Evolutionary conservation across 2,329 filamentous ascomycete genomes (phyloP).

Genomic region (Trichoderma arundinaceum): DNA sequence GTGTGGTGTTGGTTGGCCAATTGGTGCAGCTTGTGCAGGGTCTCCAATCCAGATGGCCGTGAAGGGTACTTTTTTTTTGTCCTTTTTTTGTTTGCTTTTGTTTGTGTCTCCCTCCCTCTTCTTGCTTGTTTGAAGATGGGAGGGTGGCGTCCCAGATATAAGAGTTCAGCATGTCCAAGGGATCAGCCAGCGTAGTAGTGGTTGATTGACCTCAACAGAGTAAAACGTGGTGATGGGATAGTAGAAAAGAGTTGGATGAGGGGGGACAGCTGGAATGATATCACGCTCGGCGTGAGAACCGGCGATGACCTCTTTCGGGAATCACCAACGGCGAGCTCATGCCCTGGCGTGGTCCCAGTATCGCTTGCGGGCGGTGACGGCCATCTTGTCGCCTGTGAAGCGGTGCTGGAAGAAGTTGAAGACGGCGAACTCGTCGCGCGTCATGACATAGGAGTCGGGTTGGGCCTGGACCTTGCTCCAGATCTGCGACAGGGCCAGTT

Average conservation of each 20-base stretch:
- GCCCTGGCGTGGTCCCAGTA: conserved; percentile 59
- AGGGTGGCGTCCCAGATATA: neutral
- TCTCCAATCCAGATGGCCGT: neutral
- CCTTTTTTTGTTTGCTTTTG: neutral
- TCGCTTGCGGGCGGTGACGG: conserved; percentile 54
- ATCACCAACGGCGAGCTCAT: conserved; percentile 32
- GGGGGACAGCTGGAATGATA: neutral
- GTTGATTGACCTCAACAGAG: neutral
- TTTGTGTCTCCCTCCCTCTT: neutral
- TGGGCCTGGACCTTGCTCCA: conserved; percentile 70
- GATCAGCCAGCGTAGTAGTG: neutral
- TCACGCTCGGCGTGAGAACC: neutral
- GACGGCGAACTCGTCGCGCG: conserved; percentile 77
- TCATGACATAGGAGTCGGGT: conserved; percentile 75
- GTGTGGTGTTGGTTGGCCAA: neutral
- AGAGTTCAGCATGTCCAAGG: neutral
- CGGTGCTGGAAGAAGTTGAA: conserved; percentile 83
- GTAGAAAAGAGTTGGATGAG: neutral
- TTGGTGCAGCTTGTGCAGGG: neutral
- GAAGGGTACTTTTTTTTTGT: neutral
- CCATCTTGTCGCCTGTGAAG: conserved; percentile 60
- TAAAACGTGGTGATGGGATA: conserved; percentile 5
- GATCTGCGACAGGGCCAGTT: conserved; percentile 65
- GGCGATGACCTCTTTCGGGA: neutral
- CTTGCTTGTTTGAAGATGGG: neutral